Evolutionary conservation across 495 filamentous ascomycete species (phyloP).

Genomic region (Talaromyces borbonicus): DNA sequence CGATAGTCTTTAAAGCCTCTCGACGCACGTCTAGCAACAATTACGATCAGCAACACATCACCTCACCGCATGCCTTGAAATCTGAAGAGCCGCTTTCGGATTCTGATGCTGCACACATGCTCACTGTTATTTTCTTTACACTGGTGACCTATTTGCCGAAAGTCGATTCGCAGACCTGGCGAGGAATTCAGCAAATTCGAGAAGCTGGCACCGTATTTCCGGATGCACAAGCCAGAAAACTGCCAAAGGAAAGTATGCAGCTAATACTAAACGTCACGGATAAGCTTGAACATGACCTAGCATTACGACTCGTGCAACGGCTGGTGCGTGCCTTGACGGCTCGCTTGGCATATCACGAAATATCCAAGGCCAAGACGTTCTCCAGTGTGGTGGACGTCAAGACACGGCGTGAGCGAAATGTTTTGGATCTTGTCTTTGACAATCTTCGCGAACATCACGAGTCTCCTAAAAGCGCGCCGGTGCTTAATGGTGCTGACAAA

Average conservation of each 20-base stretch:
- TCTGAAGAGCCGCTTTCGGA: constrained; percentile 37
- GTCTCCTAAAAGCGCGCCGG: constrained; percentile 12
- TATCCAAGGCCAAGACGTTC: constrained; percentile 33
- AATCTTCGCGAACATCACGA: constrained; percentile 26
- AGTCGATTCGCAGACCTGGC: constrained; percentile 38
- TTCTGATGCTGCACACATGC: constrained; percentile 44
- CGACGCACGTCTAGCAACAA: constrained; percentile 32
- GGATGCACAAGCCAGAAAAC: constrained; percentile 29
- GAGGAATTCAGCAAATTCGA: constrained; percentile 40
- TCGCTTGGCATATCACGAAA: constrained; percentile 41
- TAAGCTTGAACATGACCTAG: constrained; percentile 52
- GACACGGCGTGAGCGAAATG: constrained; percentile 21
- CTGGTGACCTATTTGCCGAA: constrained; percentile 43
- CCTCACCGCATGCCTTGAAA: constrained; percentile 20
- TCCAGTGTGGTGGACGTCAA: constrained; percentile 23
- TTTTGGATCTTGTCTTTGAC: constrained; percentile 30
- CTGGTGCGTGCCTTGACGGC: constrained; percentile 45
- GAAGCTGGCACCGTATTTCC: constrained; percentile 43
- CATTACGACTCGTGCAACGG: constrained; percentile 43
- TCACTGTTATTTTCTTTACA: constrained; percentile 46
- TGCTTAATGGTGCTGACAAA: constrained; percentile 21
- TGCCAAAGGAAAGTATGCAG: constrained; percentile 18
- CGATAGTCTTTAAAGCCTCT: constrained; percentile 21
- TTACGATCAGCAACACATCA: constrained; percentile 20
- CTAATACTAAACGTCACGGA: constrained; percentile 34